phyloP scores from a whole-genome alignment of 139 green algal species.

The Chloropicon primus region DNA sequence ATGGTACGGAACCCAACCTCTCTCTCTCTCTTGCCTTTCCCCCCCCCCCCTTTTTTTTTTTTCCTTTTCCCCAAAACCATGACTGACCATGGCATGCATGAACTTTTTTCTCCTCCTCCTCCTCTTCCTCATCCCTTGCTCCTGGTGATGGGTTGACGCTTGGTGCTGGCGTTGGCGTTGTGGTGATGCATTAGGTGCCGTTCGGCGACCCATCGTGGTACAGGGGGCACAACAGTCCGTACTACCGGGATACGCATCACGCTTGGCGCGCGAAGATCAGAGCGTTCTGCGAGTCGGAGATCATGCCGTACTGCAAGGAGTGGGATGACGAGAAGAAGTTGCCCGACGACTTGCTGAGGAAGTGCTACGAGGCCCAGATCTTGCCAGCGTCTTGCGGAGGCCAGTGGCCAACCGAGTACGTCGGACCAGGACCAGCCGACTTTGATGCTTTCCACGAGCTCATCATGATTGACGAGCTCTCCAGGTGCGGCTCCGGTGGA shows the following conservation, averaged over 20 bases:
- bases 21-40: not conserved
- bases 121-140: not conserved
- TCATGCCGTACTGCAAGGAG: conserved; percentile 10
- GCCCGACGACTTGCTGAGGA: not conserved
- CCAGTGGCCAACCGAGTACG: conserved; percentile 8
- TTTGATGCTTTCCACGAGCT: conserved; percentile 22
- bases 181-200: not conserved
- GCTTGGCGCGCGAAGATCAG: conserved; percentile 12
- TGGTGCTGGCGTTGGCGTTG: not conserved
- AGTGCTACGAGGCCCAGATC: not conserved
- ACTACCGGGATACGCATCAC: not conserved
- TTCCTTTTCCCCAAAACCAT: not conserved
- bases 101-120: not conserved
- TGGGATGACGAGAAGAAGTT: conserved; percentile 7
- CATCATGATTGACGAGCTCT: conserved; percentile 14
- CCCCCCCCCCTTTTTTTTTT: too few species aligned
- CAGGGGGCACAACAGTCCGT: conserved; percentile 11
- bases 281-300: conserved; percentile 14
- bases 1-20: not conserved
- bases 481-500: conserved; percentile 1
- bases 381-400: not conserved
- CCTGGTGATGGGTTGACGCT: too few species aligned
- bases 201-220: conserved; percentile 19
- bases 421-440: not conserved
- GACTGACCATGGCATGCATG: not conserved